Percentiles rank a stretch among this genome's conserved stretches.
These are phyloP conservation scores for Elsinoe necatrix DNA, from an alignment of 2,329 filamentous ascomycete species.

Conservation along the genomic window DNA sequence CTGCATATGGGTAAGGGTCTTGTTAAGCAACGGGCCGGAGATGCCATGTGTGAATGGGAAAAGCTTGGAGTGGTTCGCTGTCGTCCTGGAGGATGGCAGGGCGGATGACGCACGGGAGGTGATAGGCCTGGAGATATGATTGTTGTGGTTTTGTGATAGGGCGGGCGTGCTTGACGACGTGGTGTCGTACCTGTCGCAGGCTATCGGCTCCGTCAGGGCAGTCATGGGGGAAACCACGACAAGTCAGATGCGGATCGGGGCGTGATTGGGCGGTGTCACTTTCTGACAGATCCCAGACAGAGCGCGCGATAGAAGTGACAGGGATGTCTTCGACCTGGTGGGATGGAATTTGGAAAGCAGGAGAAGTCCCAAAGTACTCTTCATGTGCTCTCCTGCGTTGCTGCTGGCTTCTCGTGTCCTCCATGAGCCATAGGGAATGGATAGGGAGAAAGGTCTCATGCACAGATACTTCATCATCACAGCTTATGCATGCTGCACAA, in stretches of 20 bases:
- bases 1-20: neutral
- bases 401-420: too few relatives aligned
- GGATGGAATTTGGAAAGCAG: neutral
- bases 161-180: neutral
- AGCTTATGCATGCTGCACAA: conserved; percentile 7
- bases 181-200: neutral
- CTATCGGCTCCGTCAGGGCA: neutral
- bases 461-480: neutral
- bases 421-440: neutral
- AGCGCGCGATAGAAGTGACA: neutral
- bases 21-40: neutral
- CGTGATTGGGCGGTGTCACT: neutral
- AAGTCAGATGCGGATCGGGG: neutral
- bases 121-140: neutral
- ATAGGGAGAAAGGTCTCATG: neutral
- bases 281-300: neutral
- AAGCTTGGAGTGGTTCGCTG: neutral
- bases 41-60: neutral
- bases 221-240: neutral
- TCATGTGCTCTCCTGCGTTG: too few relatives aligned
- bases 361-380: neutral
- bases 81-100: neutral
- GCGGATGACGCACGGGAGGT: neutral
- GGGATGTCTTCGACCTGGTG: neutral
- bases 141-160: neutral